These are phyloP conservation scores for Suhomyces prunicola DNA, from an alignment of 805 yeast genomes.

Conservation along the genomic window DNA sequence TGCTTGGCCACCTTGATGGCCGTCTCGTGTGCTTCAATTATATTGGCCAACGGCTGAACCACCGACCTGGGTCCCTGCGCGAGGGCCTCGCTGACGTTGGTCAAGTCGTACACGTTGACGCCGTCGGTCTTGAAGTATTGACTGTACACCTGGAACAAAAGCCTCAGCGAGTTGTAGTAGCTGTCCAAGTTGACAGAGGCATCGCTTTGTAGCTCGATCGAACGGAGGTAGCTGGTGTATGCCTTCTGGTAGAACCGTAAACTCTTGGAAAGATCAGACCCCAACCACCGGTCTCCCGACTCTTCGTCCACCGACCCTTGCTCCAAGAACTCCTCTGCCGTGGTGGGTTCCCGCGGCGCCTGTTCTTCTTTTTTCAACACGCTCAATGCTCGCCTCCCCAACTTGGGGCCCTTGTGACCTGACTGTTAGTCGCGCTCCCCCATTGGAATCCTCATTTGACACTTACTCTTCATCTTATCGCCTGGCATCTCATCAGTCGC, in stretches of 20 bases:
- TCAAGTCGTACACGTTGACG: conserved; percentile 28
- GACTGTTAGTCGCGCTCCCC: neutral
- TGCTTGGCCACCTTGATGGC: conserved; percentile 25
- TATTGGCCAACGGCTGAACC: conserved; percentile 33
- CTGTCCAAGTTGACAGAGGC: conserved; percentile 37
- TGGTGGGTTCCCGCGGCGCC: conserved; percentile 23
- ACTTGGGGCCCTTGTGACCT: conserved; percentile 13
- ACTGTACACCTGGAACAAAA: conserved; percentile 56
- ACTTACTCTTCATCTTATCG: conserved; percentile 1
- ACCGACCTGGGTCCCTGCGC: conserved; percentile 29
- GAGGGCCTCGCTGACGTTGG: conserved; percentile 33
- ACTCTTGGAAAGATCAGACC: conserved; percentile 62
- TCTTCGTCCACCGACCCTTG: conserved; percentile 63
- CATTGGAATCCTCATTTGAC: neutral
- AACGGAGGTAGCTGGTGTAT: conserved; percentile 38
- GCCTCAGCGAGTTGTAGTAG: conserved; percentile 56
- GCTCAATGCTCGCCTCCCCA: conserved; percentile 14
- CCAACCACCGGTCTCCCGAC: conserved; percentile 71
- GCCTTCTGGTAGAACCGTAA: conserved; percentile 65
- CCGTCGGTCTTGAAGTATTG: conserved; percentile 49
- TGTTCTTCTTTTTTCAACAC: conserved; percentile 8
- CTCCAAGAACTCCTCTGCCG: conserved; percentile 54
- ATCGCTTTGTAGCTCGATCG: conserved; percentile 22
- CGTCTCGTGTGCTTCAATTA: conserved; percentile 39
- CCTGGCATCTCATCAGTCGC: neutral